Conservation (phyloP, 2,329 filamentous ascomycete species). For the Knufia fluminis region DNA sequence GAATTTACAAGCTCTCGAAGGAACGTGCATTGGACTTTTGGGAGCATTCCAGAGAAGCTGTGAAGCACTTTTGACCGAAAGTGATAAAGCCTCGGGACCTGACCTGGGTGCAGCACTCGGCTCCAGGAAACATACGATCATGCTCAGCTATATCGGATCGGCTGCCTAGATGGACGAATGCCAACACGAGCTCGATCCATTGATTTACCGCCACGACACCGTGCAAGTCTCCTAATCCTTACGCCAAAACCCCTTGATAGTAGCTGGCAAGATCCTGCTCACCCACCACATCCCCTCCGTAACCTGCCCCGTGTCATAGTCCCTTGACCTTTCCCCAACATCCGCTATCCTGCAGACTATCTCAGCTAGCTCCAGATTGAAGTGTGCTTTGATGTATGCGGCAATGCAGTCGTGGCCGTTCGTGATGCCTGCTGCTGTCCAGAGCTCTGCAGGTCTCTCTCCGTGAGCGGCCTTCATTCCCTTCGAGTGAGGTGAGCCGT, state of each 20-base stretch:
- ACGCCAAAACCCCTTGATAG: not conserved
- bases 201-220: too few species aligned
- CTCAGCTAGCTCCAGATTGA: conserved; percentile 26
- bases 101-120: too few species aligned
- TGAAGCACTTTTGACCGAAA: too few species aligned
- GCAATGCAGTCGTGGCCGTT: conserved; percentile 28
- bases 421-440: conserved; percentile 18
- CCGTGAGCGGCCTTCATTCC: not conserved
- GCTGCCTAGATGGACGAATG: too few species aligned
- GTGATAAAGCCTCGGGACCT: too few species aligned
- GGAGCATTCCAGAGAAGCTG: too few species aligned
- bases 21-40: too few species aligned
- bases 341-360: conserved; percentile 29
- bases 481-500: not conserved
- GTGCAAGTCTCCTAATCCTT: too few species aligned
- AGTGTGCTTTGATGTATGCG: conserved; percentile 24
- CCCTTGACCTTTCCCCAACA: conserved; percentile 22
- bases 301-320: conserved; percentile 23
- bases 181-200: too few species aligned
- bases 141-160: too few species aligned
- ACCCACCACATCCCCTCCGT: conserved; percentile 7
- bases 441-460: conserved; percentile 6
- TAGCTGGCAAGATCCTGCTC: conserved; percentile 1
- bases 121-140: too few species aligned
- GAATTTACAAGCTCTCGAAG: too few species aligned